phyloP scores from a whole-genome alignment of 2,329 filamentous ascomycete genomes.

The Xylaria sp. region DNA sequence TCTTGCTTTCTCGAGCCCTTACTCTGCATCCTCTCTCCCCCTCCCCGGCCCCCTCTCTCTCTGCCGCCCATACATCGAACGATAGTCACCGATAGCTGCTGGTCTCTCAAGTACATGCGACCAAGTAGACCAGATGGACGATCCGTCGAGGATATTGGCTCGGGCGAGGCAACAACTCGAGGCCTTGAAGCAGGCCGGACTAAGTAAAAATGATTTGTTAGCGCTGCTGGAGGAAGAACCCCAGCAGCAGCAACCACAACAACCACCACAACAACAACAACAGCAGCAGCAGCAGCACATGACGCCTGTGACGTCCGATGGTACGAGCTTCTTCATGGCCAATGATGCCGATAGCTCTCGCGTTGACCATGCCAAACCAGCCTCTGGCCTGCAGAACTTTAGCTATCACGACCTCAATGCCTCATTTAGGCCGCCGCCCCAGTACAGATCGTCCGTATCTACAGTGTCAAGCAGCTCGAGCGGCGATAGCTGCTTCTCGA shows the following conservation, averaged over 20 bases:
- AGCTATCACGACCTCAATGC: conserved; percentile 45
- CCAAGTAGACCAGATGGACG: conserved; percentile 42
- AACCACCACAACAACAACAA: conserved; percentile 32
- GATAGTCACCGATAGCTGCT: background rate
- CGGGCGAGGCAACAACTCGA: conserved; percentile 49
- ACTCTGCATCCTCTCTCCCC: background rate
- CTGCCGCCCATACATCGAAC: conserved; percentile 1
- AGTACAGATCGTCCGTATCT: conserved; percentile 47
- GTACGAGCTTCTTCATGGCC: conserved; percentile 34
- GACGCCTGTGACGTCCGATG: conserved; percentile 35
- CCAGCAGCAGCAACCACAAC: conserved; percentile 35
- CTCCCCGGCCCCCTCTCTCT: background rate
- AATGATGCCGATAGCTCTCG: conserved; percentile 4
- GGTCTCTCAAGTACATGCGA: conserved; percentile 15
- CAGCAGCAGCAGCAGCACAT: conserved; percentile 32
- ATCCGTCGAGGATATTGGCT: conserved; percentile 48
- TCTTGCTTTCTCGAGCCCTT: background rate
- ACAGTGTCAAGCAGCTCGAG: conserved; percentile 49
- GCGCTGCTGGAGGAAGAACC: conserved; percentile 46
- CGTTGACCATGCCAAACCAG: conserved; percentile 31
- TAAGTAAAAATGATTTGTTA: conserved; percentile 47
- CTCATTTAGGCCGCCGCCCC: conserved; percentile 37
- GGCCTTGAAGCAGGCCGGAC: conserved; percentile 49
- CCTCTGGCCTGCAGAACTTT: conserved; percentile 43
- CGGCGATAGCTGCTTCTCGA: conserved; percentile 49